Percentiles rank a stretch among this genome's conserved stretches.
phyloP scores from a whole-genome alignment of 2,329 filamentous ascomycete species.

The Fusarium nodosum region DNA sequence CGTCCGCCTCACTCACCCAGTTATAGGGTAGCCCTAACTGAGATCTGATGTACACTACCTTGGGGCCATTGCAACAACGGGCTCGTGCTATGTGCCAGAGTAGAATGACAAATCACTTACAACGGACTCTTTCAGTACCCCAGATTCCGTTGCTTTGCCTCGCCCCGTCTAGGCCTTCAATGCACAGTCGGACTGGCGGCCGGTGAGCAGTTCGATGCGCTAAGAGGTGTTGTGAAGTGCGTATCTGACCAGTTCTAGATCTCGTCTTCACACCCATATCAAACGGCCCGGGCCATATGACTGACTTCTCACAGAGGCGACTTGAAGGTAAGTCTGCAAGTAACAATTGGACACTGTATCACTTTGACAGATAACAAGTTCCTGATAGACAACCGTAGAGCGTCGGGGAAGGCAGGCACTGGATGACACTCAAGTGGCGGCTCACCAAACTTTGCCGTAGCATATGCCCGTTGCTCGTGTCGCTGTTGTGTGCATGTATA shows the following conservation, averaged over 20 bases:
- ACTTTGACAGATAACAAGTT: conserved; percentile 6
- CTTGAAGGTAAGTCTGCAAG: not conserved
- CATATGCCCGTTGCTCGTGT: not conserved
- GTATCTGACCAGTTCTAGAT: conserved; percentile 40
- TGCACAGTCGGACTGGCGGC: conserved; percentile 10
- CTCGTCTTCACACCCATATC: conserved; percentile 24
- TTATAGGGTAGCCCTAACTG: conserved; percentile 31
- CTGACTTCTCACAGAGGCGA: conserved; percentile 15
- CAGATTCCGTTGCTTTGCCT: conserved; percentile 5
- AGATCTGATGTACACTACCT: conserved; percentile 4
- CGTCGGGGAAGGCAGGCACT: not conserved
- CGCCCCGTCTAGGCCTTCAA: conserved; percentile 23
- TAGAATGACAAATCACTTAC: conserved; percentile 29
- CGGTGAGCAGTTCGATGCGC: conserved; percentile 11
- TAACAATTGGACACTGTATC: conserved; percentile 9
- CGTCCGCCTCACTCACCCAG: not conserved
- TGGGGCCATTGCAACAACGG: conserved; percentile 1
- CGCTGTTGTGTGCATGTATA: not conserved
- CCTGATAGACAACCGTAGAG: not conserved
- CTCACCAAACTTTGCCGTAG: not conserved
- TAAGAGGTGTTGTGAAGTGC: conserved; percentile 22
- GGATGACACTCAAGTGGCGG: conserved; percentile 1
- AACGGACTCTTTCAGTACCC: conserved; percentile 8
- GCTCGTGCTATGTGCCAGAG: conserved; percentile 22
- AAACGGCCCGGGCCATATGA: conserved; percentile 37